Conservation (phyloP, 2,329 filamentous ascomycete species). For the Fusarium sp. region DNA sequence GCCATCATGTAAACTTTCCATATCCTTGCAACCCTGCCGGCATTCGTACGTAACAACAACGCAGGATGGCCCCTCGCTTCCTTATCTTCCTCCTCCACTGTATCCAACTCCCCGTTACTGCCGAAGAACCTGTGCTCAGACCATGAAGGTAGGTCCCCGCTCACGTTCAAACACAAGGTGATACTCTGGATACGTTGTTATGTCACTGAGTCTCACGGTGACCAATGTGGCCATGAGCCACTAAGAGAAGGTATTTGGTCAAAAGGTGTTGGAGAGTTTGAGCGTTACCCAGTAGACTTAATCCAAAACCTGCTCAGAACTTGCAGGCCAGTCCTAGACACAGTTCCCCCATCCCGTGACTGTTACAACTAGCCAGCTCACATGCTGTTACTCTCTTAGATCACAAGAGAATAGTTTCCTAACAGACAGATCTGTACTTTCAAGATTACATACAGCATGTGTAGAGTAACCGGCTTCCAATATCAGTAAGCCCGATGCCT, state of each 20-base stretch:
- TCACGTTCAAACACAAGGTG: neutral
- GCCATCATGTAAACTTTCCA: slow-evolving; percentile 17
- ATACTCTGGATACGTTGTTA: neutral
- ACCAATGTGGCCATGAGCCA: slow-evolving; percentile 2
- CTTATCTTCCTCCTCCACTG: slow-evolving; percentile 15
- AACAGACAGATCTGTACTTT: neutral
- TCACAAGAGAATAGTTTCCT: neutral
- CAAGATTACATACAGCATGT: neutral
- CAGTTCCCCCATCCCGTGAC: neutral
- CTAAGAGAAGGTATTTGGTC: neutral
- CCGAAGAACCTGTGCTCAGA: slow-evolving; percentile 25
- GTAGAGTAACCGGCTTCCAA: neutral
- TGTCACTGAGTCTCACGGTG: slow-evolving; percentile 2
- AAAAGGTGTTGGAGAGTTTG: neutral
- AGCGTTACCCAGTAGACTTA: neutral
- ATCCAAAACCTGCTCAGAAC: neutral
- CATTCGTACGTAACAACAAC: slow-evolving; percentile 34
- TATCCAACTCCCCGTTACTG: slow-evolving; percentile 13
- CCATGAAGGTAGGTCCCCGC: neutral
- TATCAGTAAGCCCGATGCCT: neutral
- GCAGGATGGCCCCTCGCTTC: slow-evolving; percentile 19
- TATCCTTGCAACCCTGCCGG: slow-evolving; percentile 4
- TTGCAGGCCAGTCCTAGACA: neutral
- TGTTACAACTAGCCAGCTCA: no score
- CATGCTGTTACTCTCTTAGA: neutral